phyloP scores from a whole-genome alignment of 306 rosid species.

The Castanea mollissima region DNA sequence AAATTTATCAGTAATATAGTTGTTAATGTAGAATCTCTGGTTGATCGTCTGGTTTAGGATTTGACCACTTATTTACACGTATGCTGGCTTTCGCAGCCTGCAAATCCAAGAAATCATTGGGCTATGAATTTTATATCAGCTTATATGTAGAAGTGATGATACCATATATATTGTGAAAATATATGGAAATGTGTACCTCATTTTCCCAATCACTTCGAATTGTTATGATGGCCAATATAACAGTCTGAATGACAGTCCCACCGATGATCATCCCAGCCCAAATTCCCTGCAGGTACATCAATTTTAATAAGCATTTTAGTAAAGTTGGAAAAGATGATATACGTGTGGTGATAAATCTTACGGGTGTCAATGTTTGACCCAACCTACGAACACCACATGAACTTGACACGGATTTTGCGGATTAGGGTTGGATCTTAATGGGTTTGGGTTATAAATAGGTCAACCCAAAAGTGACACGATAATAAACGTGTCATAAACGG shows the following conservation, averaged over 20 bases:
- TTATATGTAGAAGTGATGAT: neutral
- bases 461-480: too few relatives aligned
- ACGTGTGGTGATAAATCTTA: neutral
- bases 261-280: conserved; percentile 85
- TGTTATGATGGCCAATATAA: conserved; percentile 39
- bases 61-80: conserved; percentile 44
- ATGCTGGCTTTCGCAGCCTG: conserved; percentile 41
- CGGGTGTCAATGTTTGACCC: too few relatives aligned
- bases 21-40: neutral
- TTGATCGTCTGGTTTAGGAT: conserved; percentile 3
- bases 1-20: neutral
- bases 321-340: neutral
- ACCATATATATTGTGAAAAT: neutral
- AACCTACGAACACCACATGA: too few relatives aligned
- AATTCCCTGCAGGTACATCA: conserved; percentile 42
- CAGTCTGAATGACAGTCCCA: conserved; percentile 61
- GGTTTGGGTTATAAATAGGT: too few relatives aligned
- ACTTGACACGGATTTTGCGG: too few relatives aligned
- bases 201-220: conserved; percentile 58
- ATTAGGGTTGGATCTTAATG: too few relatives aligned
- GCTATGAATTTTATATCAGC: neutral
- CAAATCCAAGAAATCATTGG: neutral
- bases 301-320: neutral
- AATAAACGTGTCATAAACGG: too few relatives aligned
- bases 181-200: conserved; percentile 33